These are phyloP conservation scores for Arthrobotrys sinensis DNA, from an alignment of 2,329 filamentous ascomycete genomes.

Conservation along the genomic window DNA sequence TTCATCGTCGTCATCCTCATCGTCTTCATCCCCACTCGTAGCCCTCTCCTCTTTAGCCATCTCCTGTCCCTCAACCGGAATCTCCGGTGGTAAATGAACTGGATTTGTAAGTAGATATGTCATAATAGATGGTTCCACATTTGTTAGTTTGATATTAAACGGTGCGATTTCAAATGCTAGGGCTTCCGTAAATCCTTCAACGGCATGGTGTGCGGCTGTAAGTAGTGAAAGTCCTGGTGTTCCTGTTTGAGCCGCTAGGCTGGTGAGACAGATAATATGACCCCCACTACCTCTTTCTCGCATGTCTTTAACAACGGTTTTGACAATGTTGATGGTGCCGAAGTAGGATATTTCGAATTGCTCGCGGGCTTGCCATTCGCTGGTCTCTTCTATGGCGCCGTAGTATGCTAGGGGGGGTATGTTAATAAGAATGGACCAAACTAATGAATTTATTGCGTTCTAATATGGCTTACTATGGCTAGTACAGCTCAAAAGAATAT, in stretches of 20 bases:
- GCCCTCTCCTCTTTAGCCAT: conserved; percentile 19
- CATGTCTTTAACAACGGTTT: conserved; percentile 84
- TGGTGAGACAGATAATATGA: conserved; percentile 90
- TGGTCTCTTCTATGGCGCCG: conserved; percentile 91
- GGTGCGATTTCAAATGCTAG: conserved; percentile 96
- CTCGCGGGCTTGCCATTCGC: conserved; percentile 84
- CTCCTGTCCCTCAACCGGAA: conserved; percentile 37
- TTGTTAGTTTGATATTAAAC: conserved; percentile 96
- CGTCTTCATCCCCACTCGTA: conserved; percentile 40
- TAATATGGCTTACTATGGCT: conserved; percentile 88
- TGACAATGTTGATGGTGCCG: conserved; percentile 95
- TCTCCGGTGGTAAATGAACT: conserved; percentile 44
- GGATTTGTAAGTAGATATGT: conserved; percentile 57
- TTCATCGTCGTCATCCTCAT: conserved; percentile 55
- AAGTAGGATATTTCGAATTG: conserved; percentile 98
- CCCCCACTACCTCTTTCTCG: conserved; percentile 81
- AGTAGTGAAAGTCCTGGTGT: conserved; percentile 93
- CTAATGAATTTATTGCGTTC: too few species aligned
- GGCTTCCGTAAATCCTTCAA: conserved; percentile 66
- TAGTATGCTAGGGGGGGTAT: conserved; percentile 76
- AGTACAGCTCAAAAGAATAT: conserved; percentile 90
- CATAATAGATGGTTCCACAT: conserved; percentile 80
- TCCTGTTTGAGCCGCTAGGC: conserved; percentile 91
- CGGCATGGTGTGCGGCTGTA: conserved; percentile 90
- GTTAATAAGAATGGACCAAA: too few species aligned